A percentile compares a stretch with the other conserved stretches of the same genome.
Evolutionary conservation across 768 basidiomycete genomes (phyloP).

Genomic region (Podaxis pistillaris): DNA sequence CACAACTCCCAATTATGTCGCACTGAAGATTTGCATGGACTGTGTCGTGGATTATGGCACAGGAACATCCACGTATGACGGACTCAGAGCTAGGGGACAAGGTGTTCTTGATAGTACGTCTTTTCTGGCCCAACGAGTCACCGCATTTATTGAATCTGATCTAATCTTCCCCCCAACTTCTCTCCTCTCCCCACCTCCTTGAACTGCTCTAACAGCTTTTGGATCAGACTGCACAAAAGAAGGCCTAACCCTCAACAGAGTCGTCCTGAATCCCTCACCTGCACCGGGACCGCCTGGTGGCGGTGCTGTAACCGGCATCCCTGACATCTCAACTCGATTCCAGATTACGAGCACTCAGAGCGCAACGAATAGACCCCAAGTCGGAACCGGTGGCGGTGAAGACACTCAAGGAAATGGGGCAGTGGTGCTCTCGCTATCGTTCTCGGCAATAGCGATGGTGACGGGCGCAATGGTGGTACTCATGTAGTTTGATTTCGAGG

Average conservation of each 20-base stretch:
- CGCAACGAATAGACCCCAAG: neutral
- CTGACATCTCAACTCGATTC: neutral
- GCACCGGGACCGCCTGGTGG: constrained; percentile 1
- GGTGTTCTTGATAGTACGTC: neutral
- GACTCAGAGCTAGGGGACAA: neutral
- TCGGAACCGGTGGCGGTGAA: neutral
- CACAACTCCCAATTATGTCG: neutral
- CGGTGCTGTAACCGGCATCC: neutral
- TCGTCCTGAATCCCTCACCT: neutral
- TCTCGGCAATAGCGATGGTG: neutral
- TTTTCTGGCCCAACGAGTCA: neutral
- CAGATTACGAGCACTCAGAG: neutral
- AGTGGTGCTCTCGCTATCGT: neutral
- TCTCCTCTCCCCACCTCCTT: neutral
- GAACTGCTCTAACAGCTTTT: neutral
- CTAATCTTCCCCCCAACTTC: neutral
- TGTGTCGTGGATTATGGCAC: constrained; percentile 4
- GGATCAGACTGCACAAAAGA: neutral
- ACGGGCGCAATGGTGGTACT: neutral
- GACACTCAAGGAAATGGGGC: neutral
- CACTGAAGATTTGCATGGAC: constrained; percentile 5
- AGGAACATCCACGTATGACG: neutral
- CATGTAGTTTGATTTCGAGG: neutral
- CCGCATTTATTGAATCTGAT: neutral
- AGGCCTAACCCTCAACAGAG: neutral